Conservation (phyloP, 805 yeast genomes). For the Candida gorgasii region DNA sequence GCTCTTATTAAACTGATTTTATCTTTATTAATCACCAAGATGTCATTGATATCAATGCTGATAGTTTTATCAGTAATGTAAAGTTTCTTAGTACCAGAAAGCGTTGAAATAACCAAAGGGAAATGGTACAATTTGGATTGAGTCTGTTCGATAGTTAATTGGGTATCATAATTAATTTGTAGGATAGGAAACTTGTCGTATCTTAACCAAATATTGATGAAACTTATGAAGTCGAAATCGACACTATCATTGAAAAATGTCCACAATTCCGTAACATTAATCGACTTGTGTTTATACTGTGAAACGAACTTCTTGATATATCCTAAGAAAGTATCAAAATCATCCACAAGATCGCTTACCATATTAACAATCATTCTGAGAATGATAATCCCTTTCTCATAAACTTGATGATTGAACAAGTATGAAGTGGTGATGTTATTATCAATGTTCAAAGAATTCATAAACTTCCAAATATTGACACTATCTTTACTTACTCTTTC, state of each 20-base stretch:
- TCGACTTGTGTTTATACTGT: conserved; percentile 31
- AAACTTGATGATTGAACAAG: conserved; percentile 51
- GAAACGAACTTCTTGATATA: conserved; percentile 22
- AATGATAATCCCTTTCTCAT: conserved; percentile 61
- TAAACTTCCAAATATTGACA: conserved; percentile 30
- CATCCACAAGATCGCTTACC: conserved; percentile 7
- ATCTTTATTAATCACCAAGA: conserved; percentile 13
- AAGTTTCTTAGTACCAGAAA: conserved; percentile 15
- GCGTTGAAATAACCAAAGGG: conserved; percentile 50
- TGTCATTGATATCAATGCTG: conserved; percentile 9
- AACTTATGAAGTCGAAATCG: conserved; percentile 47
- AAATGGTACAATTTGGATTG: conserved; percentile 65
- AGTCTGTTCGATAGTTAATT: conserved; percentile 34
- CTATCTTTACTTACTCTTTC: conserved; percentile 3
- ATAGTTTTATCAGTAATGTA: conserved; percentile 13
- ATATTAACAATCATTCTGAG: conserved; percentile 51
- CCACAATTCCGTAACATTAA: conserved; percentile 60
- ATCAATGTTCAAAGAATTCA: conserved; percentile 24
- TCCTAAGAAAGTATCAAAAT: conserved; percentile 13
- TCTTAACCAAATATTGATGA: conserved; percentile 61
- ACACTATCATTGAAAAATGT: conserved; percentile 32
- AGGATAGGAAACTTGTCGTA: conserved; percentile 61
- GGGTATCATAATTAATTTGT: conserved; percentile 14
- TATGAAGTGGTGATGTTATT: conserved; percentile 29
- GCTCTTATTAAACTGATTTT: conserved; percentile 12